Base-by-base conservation (phyloP, 2,329 filamentous ascomycete genomes). In the Pseudonectria buxi region DNA sequence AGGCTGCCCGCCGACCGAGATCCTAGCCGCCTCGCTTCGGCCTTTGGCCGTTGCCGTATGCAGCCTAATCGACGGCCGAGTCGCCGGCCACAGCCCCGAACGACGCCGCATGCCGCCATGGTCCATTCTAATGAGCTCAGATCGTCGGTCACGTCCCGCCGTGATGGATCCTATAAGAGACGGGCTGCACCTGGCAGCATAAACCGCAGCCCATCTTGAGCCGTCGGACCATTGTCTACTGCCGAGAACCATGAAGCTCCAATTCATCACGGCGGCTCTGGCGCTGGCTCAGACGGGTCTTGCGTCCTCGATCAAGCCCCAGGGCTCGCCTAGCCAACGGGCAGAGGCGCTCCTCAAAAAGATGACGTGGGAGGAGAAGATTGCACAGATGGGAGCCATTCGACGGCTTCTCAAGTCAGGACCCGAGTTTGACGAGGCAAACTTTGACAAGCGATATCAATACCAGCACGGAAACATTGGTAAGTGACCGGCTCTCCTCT, bases 331-430 rank as follows among this genome's bases (percentile, higher is more conserved):
- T n/a, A 32, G 30, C 4, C 34, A 47, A 7, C 24, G 43, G 4
- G 43, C 45, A 10, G 33, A 46, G 33, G 39, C 38, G 2, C 16
- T 47, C 7, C 24, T 47, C 5, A 33, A 38, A 25, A 40, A 46
- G 30, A 43, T 49, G 44, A 45, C 44, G 4, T 47, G 36, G 33
- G 40, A 47, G 14, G 46, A 49, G 18, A 49, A 49, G 36, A 31
- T 45, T 36, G 42, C 41, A 4, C 42, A 49, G 32, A 43, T 47
- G 37, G 46, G 44, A 4, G 37, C 44, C 15, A 38, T 49, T n/a
- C 39, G 46, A 15, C 33, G 44, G 10, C 28, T 43, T 13, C 15
- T 45, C 9, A 47, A 40, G 16, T 33, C 36, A 3, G 39, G 41
- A 12, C 31, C 36, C 1, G 14, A 34, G 14, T 12, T 47, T 12